A percentile compares a stretch with the other conserved stretches of the same genome.
phyloP scores from a whole-genome alignment of 768 basidiomycete genomes.

The Naganishia vaughanmartiniae region DNA sequence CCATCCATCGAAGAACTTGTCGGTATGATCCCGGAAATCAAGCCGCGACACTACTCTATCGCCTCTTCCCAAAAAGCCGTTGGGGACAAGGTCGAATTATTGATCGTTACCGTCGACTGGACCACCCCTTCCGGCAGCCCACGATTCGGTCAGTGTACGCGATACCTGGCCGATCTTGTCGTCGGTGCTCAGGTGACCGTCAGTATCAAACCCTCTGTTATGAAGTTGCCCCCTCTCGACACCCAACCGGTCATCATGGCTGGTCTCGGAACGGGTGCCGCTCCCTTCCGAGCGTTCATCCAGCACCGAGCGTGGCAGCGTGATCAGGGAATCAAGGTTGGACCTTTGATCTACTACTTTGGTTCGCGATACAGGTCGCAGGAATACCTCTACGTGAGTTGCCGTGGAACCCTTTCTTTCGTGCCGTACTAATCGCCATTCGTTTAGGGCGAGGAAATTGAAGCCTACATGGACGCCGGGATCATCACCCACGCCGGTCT shows the following conservation, averaged over 20 bases:
- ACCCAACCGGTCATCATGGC: slow-evolving; percentile 96
- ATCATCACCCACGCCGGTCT: slow-evolving; percentile 86
- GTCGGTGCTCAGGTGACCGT: slow-evolving; percentile 91
- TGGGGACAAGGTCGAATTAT: slow-evolving; percentile 86
- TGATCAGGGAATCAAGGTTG: slow-evolving; percentile 72
- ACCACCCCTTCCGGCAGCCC: slow-evolving; percentile 69
- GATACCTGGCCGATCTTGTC: slow-evolving; percentile 80
- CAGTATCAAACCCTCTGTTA: slow-evolving; percentile 96
- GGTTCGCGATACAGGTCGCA: slow-evolving; percentile 92
- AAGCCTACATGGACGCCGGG: slow-evolving; percentile 81
- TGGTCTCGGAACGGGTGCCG: slow-evolving; percentile 91
- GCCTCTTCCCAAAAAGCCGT: slow-evolving; percentile 93
- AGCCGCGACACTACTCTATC: slow-evolving; percentile 97
- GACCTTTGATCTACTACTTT: slow-evolving; percentile 96
- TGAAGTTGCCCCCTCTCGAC: slow-evolving; percentile 90
- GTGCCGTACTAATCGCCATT: neutral
- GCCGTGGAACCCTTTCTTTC: slow-evolving; percentile 27
- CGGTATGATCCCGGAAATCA: slow-evolving; percentile 87
- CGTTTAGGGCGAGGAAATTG: slow-evolving; percentile 61
- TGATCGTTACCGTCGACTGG: slow-evolving; percentile 98
- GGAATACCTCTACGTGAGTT: slow-evolving; percentile 76
- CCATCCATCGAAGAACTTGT: slow-evolving; percentile 82
- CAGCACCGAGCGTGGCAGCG: slow-evolving; percentile 86
- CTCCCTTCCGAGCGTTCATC: slow-evolving; percentile 98
- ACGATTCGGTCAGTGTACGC: slow-evolving; percentile 91